Conservation (phyloP, 352 stramenopile genomes). For the Blastocystis sp. region DNA sequence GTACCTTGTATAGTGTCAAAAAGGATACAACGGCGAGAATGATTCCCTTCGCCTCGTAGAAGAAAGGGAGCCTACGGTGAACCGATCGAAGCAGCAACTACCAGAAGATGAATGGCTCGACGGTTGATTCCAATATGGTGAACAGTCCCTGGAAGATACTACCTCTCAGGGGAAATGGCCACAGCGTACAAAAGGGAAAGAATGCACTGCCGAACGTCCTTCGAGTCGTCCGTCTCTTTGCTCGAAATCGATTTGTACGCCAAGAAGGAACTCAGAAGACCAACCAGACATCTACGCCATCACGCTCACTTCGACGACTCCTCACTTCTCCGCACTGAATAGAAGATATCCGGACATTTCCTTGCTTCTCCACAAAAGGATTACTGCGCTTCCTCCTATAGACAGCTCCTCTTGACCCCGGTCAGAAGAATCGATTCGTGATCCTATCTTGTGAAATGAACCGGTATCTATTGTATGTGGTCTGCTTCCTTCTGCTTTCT, state of each 20-base stretch:
- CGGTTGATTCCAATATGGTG: slow-evolving; percentile 18
- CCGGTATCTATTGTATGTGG: too few relatives aligned
- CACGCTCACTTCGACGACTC: neutral
- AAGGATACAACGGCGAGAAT: neutral
- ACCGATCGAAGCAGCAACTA: neutral
- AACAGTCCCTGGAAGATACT: slow-evolving; percentile 41
- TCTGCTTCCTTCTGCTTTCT: too few relatives aligned
- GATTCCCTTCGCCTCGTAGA: slow-evolving; percentile 45
- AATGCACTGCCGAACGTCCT: neutral
- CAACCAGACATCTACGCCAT: neutral
- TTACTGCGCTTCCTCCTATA: too few relatives aligned
- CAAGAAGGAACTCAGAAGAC: slow-evolving; percentile 10
- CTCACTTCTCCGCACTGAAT: neutral
- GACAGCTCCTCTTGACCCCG: too few relatives aligned
- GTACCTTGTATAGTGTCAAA: neutral
- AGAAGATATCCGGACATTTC: neutral
- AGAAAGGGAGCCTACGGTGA: slow-evolving; percentile 39
- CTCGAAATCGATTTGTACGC: slow-evolving; percentile 13
- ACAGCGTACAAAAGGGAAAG: slow-evolving; percentile 18
- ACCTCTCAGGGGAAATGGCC: neutral
- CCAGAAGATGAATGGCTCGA: slow-evolving; percentile 43
- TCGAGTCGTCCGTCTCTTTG: neutral
- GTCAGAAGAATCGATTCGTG: too few relatives aligned
- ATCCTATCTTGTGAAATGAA: too few relatives aligned
- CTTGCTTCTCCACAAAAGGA: neutral